Evolutionary conservation across 192 early-diverging fungal species (phyloP), one percentile per base, ranked within the genome.

Genomic region (Coemansia sp.): DNA sequence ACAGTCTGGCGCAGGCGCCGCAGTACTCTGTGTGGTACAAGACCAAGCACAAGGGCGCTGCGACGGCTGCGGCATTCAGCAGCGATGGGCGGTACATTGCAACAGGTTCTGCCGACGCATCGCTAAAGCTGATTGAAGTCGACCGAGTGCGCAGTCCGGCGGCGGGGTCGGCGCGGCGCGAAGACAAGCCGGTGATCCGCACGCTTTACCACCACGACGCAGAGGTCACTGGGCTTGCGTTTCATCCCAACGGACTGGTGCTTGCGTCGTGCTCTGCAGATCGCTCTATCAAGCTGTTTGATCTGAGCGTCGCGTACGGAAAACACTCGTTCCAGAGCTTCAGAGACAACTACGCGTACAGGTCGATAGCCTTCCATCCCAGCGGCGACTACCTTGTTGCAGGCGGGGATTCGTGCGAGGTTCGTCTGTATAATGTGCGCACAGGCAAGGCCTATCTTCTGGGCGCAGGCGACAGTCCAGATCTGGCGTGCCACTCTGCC

Each of bases 191-290:
- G 0, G 94, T 96, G 55, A 90, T 98, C 67, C 85, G 92, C 25
- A 92, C 95, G 14, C 87, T 96, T 41, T 95, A 96, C 79, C 90
- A 98, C 75, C 95, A 97, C 71, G 72, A 78, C 0, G 90, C 78
- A 12, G 87, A 88, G 22, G 88, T 97, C 17, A 97, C 92, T 16
- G 94, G 93, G 62, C 75, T 95, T 8, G 87, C 87, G 40, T 97
- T 96, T 73, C 95, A 98, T 73, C 96, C 96, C 4, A 95, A 96
- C 68, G 95, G 95, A 12, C 82, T 91, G 20, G 93, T 94, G 11
- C 84, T 98, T 38, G 96, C 94, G 11, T 90, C 89, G 46, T 94
- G 94, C 73, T 88, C 92, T 3, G 89, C 90, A 40, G 96, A 98
- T 69, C 86, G 82, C 49, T 89, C 86, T 59, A 90, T 97, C 65